Percentiles rank a stretch among this genome's conserved stretches.
phyloP scores from a whole-genome alignment of 768 basidiomycete species.

The Suillus cothurnatus region DNA sequence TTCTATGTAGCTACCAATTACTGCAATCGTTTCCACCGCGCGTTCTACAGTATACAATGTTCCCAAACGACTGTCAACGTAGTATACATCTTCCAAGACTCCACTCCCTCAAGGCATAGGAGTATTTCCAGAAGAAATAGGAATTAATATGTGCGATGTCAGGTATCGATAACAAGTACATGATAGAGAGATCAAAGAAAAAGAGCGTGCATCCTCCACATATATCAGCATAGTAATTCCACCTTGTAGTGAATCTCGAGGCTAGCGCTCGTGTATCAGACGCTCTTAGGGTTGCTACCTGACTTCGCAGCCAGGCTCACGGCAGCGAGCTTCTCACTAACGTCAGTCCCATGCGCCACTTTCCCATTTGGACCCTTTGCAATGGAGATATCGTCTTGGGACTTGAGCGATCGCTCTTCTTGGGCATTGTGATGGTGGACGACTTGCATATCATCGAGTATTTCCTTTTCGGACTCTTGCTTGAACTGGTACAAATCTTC shows the following conservation, averaged over 20 bases:
- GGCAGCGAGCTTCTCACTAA: conserved; percentile 28
- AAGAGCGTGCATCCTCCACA: neutral
- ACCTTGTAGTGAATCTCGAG: neutral
- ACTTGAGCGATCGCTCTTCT: conserved; percentile 8
- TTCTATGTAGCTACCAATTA: neutral
- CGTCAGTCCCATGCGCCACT: conserved; percentile 23
- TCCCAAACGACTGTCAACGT: neutral
- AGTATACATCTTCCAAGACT: neutral
- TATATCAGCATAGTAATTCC: neutral
- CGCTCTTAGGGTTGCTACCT: conserved; percentile 16
- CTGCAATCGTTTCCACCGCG: neutral
- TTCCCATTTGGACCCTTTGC: conserved; percentile 11
- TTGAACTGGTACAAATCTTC: conserved; percentile 70
- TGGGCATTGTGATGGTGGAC: conserved; percentile 50
- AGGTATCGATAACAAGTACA: conserved; percentile 8
- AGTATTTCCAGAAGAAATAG: neutral
- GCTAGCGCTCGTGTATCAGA: conserved; percentile 14
- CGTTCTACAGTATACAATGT: neutral
- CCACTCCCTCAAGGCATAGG: neutral
- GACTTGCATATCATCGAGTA: conserved; percentile 42
- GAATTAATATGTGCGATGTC: conserved; percentile 1
- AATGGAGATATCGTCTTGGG: conserved; percentile 5
- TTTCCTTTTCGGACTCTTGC: conserved; percentile 71
- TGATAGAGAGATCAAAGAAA: conserved; percentile 1
- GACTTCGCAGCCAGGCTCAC: conserved; percentile 36